These are phyloP conservation scores for Neurospora sp. DNA, from an alignment of 495 filamentous ascomycete species.

Conservation along the genomic window DNA sequence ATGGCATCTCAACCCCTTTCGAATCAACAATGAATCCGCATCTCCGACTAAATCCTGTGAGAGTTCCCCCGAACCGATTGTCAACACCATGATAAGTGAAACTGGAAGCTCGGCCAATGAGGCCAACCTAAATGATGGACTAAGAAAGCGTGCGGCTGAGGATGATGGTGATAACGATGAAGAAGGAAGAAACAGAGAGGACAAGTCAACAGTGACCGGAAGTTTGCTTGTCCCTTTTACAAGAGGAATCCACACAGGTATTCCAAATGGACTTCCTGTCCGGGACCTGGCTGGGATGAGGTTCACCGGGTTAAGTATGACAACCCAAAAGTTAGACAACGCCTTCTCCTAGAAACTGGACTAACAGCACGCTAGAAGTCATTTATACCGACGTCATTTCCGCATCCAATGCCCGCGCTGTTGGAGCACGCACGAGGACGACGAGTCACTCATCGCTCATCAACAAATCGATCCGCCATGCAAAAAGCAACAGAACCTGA, in stretches of 20 bases:
- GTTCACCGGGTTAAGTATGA: slow-evolving; percentile 27
- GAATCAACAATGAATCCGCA: too few relatives aligned
- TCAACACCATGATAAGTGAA: not conserved
- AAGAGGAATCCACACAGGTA: slow-evolving; percentile 24
- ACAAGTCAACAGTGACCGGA: not conserved
- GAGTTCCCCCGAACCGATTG: too few relatives aligned
- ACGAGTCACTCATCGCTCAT: slow-evolving; percentile 11
- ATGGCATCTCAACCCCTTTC: too few relatives aligned
- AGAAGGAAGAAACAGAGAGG: slow-evolving; percentile 14
- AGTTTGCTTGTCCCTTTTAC: slow-evolving; percentile 26
- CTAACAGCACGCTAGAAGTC: slow-evolving; percentile 11
- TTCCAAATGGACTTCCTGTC: slow-evolving; percentile 22
- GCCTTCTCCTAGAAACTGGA: not conserved
- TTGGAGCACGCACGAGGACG: slow-evolving; percentile 16
- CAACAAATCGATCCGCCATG: slow-evolving; percentile 21
- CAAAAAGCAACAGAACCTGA: slow-evolving; percentile 4
- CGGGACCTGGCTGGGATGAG: slow-evolving; percentile 24
- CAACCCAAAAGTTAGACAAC: not conserved
- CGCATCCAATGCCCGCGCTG: slow-evolving; percentile 22
- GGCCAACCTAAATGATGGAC: not conserved
- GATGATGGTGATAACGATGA: slow-evolving; percentile 10
- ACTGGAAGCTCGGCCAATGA: not conserved
- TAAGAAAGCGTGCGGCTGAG: not conserved
- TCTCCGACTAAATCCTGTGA: too few relatives aligned
- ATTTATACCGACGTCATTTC: slow-evolving; percentile 24